phyloP scores from a whole-genome alignment of 768 basidiomycete species.

The Lactifluus echinatus region DNA sequence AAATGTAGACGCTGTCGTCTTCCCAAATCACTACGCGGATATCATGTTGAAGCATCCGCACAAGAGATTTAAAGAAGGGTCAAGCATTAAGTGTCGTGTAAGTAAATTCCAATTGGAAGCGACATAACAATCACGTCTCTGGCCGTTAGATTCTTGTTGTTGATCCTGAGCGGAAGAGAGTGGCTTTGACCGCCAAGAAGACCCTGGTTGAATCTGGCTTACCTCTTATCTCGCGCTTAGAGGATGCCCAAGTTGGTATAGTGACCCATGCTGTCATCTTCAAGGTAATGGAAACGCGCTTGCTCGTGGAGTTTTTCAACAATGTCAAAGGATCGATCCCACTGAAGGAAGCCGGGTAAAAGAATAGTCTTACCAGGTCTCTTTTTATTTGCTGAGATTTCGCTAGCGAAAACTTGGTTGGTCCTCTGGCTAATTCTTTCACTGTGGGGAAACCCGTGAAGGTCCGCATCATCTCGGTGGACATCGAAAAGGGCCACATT shows the following conservation, averaged over 20 bases:
- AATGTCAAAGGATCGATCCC: conserved; percentile 79
- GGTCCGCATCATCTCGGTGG: conserved; percentile 66
- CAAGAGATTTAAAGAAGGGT: conserved; percentile 79
- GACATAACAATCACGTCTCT: conserved; percentile 2
- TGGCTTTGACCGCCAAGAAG: conserved; percentile 88
- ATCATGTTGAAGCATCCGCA: conserved; percentile 90
- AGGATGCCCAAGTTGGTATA: conserved; percentile 60
- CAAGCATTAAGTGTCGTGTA: conserved; percentile 78
- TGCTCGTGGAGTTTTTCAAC: conserved; percentile 88
- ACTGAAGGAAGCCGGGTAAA: conserved; percentile 71
- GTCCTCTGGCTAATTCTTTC: conserved; percentile 55
- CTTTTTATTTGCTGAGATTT: background rate
- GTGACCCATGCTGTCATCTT: conserved; percentile 78
- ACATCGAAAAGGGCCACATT: conserved; percentile 53
- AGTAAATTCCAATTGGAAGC: conserved; percentile 23
- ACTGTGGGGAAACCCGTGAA: conserved; percentile 75
- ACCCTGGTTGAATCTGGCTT: conserved; percentile 74
- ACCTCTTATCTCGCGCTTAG: conserved; percentile 55
- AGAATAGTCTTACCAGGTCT: background rate
- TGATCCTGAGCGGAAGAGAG: conserved; percentile 70
- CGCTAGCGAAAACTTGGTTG: conserved; percentile 54
- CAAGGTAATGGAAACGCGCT: conserved; percentile 69
- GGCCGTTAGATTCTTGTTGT: conserved; percentile 62
- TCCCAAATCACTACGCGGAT: conserved; percentile 94
- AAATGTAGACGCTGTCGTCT: conserved; percentile 85